Evolutionary conservation across 1,139 yeast species (phyloP), one percentile per base, ranked within the genome.

Genomic region (Yamadazyma trypodendri): DNA sequence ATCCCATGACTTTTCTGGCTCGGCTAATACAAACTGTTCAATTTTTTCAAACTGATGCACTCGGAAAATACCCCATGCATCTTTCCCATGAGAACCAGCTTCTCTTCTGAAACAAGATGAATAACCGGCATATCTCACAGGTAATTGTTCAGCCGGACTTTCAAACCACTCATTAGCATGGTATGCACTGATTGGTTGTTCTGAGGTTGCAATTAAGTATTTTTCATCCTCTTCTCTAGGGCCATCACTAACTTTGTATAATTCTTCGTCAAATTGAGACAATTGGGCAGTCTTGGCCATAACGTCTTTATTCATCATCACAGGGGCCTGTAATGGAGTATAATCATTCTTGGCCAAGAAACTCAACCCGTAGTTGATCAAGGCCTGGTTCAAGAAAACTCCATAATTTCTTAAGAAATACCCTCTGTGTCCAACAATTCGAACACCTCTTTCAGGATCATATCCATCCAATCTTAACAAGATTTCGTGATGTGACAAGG

Each of bases 51-150:
- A 92, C 41, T 95, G 95, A 62, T 92, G 99, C 42, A 92, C 98
- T 69, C 99, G 84, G 81, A 92, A 92, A 52, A 94, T 90, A 68
- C 99, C 98, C 98, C 99, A 94, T 33, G 99, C 98, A 60, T 92
- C 99, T 68, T 92, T 92, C 65, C 99, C 99, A 60, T 92, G 97
- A 47, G 96, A 84, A 51, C 99, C 99, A 43, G 99, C 98, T 73
- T 92, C 99, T 71, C 98, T 87, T 69, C 99, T 85, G 81, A 92
- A 92, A 80, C 98, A 92, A 37, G 96, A 85, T 23, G 97, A 89
- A 73, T 84, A 92, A 54, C 99, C 99, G 37, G 96, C 99, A 59
- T 92, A 92, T 68, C 87, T 81, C 49, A 88, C 79, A 45, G 99
- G 99, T 56, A 92, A 77, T 73, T 92, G 98, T 68, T 90, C 97